Evolutionary conservation across 805 yeast species (phyloP).

Genomic region (Barnettozyma siamensis): DNA sequence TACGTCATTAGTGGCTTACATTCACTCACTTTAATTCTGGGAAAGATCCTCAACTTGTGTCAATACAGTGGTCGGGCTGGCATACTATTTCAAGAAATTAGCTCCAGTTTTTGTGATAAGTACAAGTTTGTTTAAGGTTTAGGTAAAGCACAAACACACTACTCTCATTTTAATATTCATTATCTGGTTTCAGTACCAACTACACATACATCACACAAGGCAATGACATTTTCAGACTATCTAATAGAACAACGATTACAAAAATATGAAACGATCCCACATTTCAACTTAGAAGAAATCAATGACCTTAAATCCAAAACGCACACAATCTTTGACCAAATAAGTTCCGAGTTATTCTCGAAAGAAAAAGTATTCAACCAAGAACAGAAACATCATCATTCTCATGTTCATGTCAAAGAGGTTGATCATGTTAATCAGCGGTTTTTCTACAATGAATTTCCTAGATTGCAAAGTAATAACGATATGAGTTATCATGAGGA

Average conservation of each 20-base stretch:
- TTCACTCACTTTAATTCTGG: too few relatives aligned
- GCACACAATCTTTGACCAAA: constrained; percentile 1
- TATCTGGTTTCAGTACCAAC: too few relatives aligned
- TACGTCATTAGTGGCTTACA: too few relatives aligned
- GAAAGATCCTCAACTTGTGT: too few relatives aligned
- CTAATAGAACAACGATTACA: constrained; percentile 18
- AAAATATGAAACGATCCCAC: constrained; percentile 9
- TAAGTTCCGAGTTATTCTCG: constrained; percentile 3
- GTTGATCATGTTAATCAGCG: constrained; percentile 13
- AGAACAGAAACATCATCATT: constrained; percentile 13
- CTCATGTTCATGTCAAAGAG: constrained; percentile 7
- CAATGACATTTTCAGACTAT: constrained; percentile 19
- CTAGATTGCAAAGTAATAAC: constrained; percentile 23
- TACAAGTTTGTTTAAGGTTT: too few relatives aligned
- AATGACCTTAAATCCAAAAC: constrained; percentile 1
- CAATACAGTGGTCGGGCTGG: too few relatives aligned
- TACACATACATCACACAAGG: neutral
- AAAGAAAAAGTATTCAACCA: constrained; percentile 7
- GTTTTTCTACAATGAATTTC: constrained; percentile 25
- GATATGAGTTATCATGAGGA: constrained; percentile 26
- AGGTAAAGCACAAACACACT: neutral
- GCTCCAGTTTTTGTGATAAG: too few relatives aligned
- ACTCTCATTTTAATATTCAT: neutral
- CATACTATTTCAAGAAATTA: too few relatives aligned
- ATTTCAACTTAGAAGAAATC: neutral